Evolutionary conservation across 306 rosid genomes (phyloP), one percentile per base, ranked within the genome.

Genomic region (Dalbergia cochinchinensis): DNA sequence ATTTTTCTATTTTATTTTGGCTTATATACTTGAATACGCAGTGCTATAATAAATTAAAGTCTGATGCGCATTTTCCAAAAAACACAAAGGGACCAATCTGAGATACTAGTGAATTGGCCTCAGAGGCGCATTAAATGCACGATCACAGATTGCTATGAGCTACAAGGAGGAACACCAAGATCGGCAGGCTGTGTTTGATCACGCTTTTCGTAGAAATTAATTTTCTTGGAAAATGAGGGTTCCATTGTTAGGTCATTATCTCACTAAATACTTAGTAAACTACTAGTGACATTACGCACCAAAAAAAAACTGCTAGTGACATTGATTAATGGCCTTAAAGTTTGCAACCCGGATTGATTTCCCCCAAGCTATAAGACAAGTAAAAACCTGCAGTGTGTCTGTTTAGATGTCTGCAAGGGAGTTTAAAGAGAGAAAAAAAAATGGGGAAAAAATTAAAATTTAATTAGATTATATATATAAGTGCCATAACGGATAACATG

Each of bases 331-430:
- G 16, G 55, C 67, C 84, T 79, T 73, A 73, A 87, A 87, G 78
- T 85, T 80, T 79, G 87, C 69, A 62, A 69, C 47, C 78, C 44
- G 12, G 68, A 50, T 86, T 84, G 76, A 11, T 74, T 76, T 84
- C 69, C 80, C 84, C 87, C 5, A 73, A 6, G 83, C 70, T 80
- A 76, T 71, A 74, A 26, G 89, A 87, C 87, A 87, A 80, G 76
- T 58, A 33, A 58, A 65, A 85, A 65, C 93, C 90, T 82, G 88
- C 78, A 58, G 88, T 34, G 80, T 92, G 88, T 92, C 78, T 83
- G 90, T 90, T 82, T 74, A 65, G 65, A 80, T 86, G 91, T 89
- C 89, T 62, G 44, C 41, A 22, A 41, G 69, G 5, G n/a, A 2
- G 3, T 54, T 8, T 9, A 16, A 48, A 54, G 26, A 39, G 22